These are phyloP conservation scores for Linum usitatissimum DNA, from an alignment of 345 rosid genomes.

Conservation along the genomic window DNA sequence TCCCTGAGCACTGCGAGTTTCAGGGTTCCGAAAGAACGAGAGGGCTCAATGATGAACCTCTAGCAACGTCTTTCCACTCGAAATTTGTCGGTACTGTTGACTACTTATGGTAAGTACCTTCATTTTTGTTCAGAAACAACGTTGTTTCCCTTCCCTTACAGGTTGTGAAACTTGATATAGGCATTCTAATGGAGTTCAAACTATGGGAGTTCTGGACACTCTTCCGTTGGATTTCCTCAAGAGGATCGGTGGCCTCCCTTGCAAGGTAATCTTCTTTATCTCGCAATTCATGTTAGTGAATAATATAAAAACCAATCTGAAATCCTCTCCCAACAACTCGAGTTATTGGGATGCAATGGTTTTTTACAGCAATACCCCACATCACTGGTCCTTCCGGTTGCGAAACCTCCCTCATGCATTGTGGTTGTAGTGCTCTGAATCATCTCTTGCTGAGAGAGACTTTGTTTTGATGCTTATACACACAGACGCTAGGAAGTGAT, in stretches of 20 bases:
- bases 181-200: conserved; percentile 51
- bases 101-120: conserved; percentile 57
- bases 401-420: too few relatives aligned
- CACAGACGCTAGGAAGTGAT: conserved; percentile 67
- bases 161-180: conserved; percentile 24
- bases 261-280: conserved; percentile 34
- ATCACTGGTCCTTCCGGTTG: too few relatives aligned
- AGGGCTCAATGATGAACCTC: conserved; percentile 51
- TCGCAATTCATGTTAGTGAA: neutral
- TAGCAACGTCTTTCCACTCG: conserved; percentile 71
- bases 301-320: too few relatives aligned
- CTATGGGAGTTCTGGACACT: conserved; percentile 64
- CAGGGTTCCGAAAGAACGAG: conserved; percentile 51
- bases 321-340: too few relatives aligned
- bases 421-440: neutral
- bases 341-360: too few relatives aligned
- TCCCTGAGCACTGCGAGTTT: neutral
- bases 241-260: conserved; percentile 62
- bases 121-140: neutral
- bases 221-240: conserved; percentile 47
- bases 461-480: conserved; percentile 4
- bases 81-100: conserved; percentile 88
- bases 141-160: neutral
- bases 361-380: too few relatives aligned
- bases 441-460: neutral